Conservation (phyloP, 2,329 filamentous ascomycete species). For the Diaporthe eres region DNA sequence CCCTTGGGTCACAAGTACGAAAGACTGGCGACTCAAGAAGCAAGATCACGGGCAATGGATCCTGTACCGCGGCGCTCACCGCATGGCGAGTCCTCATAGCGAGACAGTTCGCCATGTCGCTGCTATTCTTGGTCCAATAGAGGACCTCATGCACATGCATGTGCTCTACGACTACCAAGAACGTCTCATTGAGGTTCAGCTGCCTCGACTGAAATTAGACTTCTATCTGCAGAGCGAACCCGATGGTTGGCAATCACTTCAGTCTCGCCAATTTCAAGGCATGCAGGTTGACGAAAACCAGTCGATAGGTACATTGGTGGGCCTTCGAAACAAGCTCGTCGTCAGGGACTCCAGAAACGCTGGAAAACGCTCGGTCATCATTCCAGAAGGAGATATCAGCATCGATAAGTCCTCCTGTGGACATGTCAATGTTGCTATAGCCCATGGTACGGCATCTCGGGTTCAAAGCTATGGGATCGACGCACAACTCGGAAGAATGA, state of each 20-base stretch:
- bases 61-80: neutral
- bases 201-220: constrained; percentile 63
- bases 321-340: constrained; percentile 64
- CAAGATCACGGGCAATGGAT: constrained; percentile 25
- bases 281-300: constrained; percentile 64
- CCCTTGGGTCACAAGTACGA: constrained; percentile 47
- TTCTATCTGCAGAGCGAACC: constrained; percentile 56
- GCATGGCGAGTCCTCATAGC: neutral
- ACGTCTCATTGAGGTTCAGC: constrained; percentile 50
- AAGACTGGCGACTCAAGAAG: constrained; percentile 46
- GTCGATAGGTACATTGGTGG: constrained; percentile 61
- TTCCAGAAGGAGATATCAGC: constrained; percentile 53
- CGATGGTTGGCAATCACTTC: constrained; percentile 45
- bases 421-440: constrained; percentile 47
- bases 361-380: constrained; percentile 53
- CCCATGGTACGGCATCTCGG: constrained; percentile 49
- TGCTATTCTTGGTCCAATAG: constrained; percentile 54
- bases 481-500: constrained; percentile 61
- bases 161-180: constrained; percentile 46
- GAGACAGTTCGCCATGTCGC: constrained; percentile 44
- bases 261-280: constrained; percentile 64
- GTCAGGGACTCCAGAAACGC: constrained; percentile 48
- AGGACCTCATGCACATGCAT: constrained; percentile 53
- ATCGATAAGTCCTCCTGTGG: constrained; percentile 48
- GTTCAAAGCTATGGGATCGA: constrained; percentile 61